Evolutionary conservation across 768 basidiomycete genomes (phyloP).

Genomic region (Mycena crocata): DNA sequence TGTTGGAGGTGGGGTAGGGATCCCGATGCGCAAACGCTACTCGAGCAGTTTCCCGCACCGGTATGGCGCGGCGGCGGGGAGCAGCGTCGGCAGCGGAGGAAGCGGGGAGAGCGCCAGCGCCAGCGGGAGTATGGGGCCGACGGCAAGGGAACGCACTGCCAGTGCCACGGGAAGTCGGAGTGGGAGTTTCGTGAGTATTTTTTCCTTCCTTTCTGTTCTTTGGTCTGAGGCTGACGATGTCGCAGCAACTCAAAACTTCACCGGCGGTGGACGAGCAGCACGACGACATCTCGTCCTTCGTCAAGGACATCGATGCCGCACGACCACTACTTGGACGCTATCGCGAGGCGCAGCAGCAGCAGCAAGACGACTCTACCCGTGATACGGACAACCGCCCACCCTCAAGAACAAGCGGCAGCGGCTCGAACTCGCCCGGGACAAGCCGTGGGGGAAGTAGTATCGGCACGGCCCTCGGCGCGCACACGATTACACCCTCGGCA

Average conservation of each 20-base stretch:
- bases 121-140: conserved; percentile 24
- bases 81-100: conserved; percentile 53
- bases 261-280: conserved; percentile 39
- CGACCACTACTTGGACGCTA: conserved; percentile 67
- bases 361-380: neutral
- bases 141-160: conserved; percentile 42
- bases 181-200: conserved; percentile 27
- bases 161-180: conserved; percentile 46
- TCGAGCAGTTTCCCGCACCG: conserved; percentile 85
- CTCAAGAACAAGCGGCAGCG: conserved; percentile 15
- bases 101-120: conserved; percentile 39
- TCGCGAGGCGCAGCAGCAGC: conserved; percentile 38
- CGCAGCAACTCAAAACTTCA: conserved; percentile 13
- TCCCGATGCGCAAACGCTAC: conserved; percentile 68
- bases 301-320: conserved; percentile 79
- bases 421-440: conserved; percentile 26
- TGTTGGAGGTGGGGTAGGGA: conserved; percentile 9
- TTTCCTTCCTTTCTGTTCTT: neutral
- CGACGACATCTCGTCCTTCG: conserved; percentile 82
- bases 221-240: neutral
- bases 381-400: conserved; percentile 5
- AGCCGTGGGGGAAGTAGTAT: conserved; percentile 29
- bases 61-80: conserved; percentile 56
- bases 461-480: neutral
- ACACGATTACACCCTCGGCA: conserved; percentile 15